A percentile compares a stretch with the other conserved stretches of the same genome.
Evolutionary conservation across 805 yeast genomes (phyloP).

Genomic region (Novakomyces olei): DNA sequence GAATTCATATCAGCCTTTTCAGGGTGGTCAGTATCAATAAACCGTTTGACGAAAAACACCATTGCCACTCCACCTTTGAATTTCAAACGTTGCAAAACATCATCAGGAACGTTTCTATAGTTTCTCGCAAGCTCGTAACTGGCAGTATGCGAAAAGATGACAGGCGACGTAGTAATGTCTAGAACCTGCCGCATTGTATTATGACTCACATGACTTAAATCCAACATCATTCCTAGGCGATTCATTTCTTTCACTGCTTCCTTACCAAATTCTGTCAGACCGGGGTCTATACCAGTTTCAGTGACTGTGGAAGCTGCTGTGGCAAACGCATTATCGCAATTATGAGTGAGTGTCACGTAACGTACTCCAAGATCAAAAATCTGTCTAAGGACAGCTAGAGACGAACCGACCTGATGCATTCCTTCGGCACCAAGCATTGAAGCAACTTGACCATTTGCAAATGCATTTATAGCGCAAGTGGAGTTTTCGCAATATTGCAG

Average conservation of each 20-base stretch:
- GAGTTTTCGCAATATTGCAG: neutral
- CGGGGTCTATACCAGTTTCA: slow-evolving; percentile 23
- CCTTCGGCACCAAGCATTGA: slow-evolving; percentile 33
- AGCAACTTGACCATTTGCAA: slow-evolving; percentile 15
- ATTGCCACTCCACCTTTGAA: slow-evolving; percentile 27
- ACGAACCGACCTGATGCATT: slow-evolving; percentile 29
- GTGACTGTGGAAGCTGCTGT: slow-evolving; percentile 31
- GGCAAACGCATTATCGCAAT: slow-evolving; percentile 36
- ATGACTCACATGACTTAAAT: slow-evolving; percentile 27
- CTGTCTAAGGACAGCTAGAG: slow-evolving; percentile 28
- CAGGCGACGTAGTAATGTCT: slow-evolving; percentile 23
- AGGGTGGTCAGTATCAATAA: slow-evolving; percentile 12
- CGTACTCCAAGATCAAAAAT: slow-evolving; percentile 30
- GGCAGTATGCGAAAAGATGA: slow-evolving; percentile 28
- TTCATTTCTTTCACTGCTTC: slow-evolving; percentile 28
- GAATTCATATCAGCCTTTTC: slow-evolving; percentile 22
- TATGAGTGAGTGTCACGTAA: slow-evolving; percentile 31
- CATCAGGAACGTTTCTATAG: slow-evolving; percentile 28
- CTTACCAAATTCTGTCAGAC: slow-evolving; percentile 22
- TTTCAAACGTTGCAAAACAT: slow-evolving; percentile 20
- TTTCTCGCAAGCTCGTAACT: slow-evolving; percentile 21
- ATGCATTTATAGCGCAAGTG: slow-evolving; percentile 4
- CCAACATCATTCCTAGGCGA: slow-evolving; percentile 31
- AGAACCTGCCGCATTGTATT: slow-evolving; percentile 28
- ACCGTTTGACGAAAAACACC: slow-evolving; percentile 24